Evolutionary conservation across 768 basidiomycete species (phyloP), one percentile per base, ranked within the genome.

Genomic region (Gymnopilus dilepis): DNA sequence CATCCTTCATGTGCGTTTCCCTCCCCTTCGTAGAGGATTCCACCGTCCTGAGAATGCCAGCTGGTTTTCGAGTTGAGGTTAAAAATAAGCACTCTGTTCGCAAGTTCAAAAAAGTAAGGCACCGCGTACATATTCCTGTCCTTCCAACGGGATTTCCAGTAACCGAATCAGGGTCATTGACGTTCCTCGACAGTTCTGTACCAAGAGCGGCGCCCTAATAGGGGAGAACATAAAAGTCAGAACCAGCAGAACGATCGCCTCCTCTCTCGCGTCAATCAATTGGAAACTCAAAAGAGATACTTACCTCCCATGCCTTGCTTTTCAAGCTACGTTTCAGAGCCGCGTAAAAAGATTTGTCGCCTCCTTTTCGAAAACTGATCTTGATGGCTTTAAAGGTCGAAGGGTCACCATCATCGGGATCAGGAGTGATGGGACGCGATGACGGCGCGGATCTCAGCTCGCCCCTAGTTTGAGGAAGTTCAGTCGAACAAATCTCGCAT

Each of bases 361-460:
- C 96, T 3, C 96, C 95, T 71, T 88, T 92, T 42, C 97, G 83
- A 73, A 99, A 98, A 74, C 93, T 95, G 58, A 99, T 72, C 65
- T 92, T 90, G 50, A 97, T 84, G 59, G 89, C 78, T 30, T 79
- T 74, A 26, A 50, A 31, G 3, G 67, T 69, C n/a, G 77, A 70
- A 6, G 69, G 67, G 9, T 76, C 71, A 38, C 76, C 73, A 40
- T 79, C 76, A 19, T 77, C 75, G 37, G 73, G 70, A 40, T 77
- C 78, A 0, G 83, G 83, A 0, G 91, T 87, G 7, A 78, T 72
- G 2, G 90, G 84, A 24, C 90, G 82, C 11, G 91, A 89, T 0
- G 86, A 76, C 0, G 90, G 88, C 3, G 84, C 88, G 5, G 89
- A 91, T 65, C 83, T 85, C 66, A 82, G 78, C 24, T 69, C 69